These are phyloP conservation scores for Zanthoxylum bungeanum DNA, from an alignment of 345 rosid genomes.

Conservation along the genomic window DNA sequence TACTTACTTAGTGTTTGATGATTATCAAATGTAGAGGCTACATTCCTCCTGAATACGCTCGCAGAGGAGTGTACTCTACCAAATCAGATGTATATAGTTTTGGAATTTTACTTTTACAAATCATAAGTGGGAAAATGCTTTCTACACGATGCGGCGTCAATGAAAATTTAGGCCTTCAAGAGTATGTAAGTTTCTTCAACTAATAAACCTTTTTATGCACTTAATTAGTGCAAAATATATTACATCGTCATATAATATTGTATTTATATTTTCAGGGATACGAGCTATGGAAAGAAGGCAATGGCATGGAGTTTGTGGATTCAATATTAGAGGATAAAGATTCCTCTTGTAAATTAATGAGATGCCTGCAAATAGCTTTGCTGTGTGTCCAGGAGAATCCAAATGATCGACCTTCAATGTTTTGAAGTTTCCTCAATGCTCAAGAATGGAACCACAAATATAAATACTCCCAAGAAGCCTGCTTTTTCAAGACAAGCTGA, in stretches of 20 bases:
- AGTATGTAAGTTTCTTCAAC: slow-evolving; percentile 25
- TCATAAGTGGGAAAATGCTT: slow-evolving; percentile 38
- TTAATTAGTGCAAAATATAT: not conserved
- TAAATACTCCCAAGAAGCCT: slow-evolving; percentile 16
- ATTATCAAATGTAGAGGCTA: slow-evolving; percentile 31
- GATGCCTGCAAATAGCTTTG: not conserved
- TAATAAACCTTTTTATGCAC: too few relatives aligned
- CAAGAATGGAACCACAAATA: slow-evolving; percentile 4
- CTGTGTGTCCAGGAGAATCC: not conserved
- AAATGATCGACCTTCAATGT: slow-evolving; percentile 7
- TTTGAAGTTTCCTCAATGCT: slow-evolving; percentile 17
- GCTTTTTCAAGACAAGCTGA: slow-evolving; percentile 11
- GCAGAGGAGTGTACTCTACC: slow-evolving; percentile 34
- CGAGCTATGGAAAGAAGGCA: not conserved
- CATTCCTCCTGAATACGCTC: slow-evolving; percentile 43
- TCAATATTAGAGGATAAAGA: not conserved
- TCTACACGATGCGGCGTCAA: slow-evolving; percentile 23
- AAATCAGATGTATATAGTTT: slow-evolving; percentile 47
- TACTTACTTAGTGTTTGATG: not conserved
- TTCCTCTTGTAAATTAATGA: not conserved
- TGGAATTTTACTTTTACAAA: slow-evolving; percentile 46
- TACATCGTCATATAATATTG: too few relatives aligned
- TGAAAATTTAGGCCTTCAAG: slow-evolving; percentile 31
- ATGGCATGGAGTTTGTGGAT: slow-evolving; percentile 7
- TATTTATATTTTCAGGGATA: slow-evolving; percentile 8